Conservation (phyloP, 2,329 filamentous ascomycete species). For the Aschersonia sp. region DNA sequence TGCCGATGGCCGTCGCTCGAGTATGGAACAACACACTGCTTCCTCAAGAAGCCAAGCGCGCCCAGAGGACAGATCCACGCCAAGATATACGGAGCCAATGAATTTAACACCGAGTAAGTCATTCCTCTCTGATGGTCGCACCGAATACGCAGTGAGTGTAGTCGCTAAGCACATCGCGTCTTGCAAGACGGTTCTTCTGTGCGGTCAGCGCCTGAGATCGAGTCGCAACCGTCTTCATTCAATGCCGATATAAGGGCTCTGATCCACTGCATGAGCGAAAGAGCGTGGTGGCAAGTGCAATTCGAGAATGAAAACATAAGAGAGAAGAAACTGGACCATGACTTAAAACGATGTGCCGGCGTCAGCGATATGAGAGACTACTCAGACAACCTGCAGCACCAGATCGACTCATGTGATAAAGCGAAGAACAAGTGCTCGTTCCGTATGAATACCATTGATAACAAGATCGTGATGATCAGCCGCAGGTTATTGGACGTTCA, state of each 20-base stretch:
- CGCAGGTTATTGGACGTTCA: not conserved
- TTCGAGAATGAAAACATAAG: not conserved
- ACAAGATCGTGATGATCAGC: not conserved
- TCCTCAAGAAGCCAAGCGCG: not conserved
- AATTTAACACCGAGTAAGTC: not conserved
- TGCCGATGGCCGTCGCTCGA: not conserved
- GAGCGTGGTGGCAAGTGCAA: not conserved
- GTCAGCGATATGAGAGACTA: not conserved
- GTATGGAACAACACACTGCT: not conserved
- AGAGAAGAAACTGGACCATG: not conserved
- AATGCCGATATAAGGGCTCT: not conserved
- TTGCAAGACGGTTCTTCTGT: not conserved
- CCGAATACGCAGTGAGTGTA: not conserved
- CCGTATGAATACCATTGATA: not conserved
- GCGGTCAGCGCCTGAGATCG: not conserved
- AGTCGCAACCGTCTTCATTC: not conserved
- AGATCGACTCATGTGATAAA: not conserved
- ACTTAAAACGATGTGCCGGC: not conserved
- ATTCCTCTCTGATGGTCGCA: not conserved
- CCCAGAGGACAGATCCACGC: not conserved
- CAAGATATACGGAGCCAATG: not conserved
- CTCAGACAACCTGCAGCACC: not conserved
- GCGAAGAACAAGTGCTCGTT: not conserved
- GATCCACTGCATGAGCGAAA: not conserved
- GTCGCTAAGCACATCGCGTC: no score